These are phyloP conservation scores for Dysphania ambrosioides DNA, from an alignment of 148 eudicot species.

Conservation along the genomic window DNA sequence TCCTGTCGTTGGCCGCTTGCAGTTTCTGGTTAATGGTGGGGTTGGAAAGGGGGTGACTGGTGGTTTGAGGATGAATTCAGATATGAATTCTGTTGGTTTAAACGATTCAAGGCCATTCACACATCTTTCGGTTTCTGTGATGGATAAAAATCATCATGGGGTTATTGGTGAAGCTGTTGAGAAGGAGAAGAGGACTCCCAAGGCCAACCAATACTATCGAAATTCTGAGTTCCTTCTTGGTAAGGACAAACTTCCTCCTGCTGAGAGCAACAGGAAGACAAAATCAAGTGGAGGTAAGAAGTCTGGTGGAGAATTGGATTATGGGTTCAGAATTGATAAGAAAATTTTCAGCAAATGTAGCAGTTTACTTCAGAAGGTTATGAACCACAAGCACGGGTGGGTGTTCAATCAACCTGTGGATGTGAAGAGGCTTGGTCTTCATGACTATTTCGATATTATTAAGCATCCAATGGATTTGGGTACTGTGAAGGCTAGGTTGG, in stretches of 20 bases:
- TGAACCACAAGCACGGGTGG: constrained; percentile 87
- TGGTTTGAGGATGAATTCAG: constrained; percentile 41
- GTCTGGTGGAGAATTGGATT: constrained; percentile 38
- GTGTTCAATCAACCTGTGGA: constrained; percentile 83
- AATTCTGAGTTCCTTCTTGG: constrained; percentile 78
- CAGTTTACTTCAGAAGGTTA: constrained; percentile 63
- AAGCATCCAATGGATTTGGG: constrained; percentile 96
- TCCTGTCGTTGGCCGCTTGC: constrained; percentile 33
- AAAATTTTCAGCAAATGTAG: constrained; percentile 57
- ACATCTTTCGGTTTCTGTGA: constrained; percentile 52
- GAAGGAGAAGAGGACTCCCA: constrained; percentile 92
- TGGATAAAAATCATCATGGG: constrained; percentile 39
- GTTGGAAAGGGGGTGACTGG: constrained; percentile 17
- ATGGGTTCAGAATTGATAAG: constrained; percentile 47
- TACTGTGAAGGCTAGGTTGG: constrained; percentile 59
- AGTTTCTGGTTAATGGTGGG: constrained; percentile 36
- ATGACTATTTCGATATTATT: constrained; percentile 77
- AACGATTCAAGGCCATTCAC: constrained; percentile 44
- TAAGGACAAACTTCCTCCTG: constrained; percentile 71
- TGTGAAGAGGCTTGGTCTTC: constrained; percentile 57
- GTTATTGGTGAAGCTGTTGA: constrained; percentile 44
- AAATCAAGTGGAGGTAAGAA: constrained; percentile 43
- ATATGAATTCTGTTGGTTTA: constrained; percentile 38
- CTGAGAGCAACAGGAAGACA: constrained; percentile 60
- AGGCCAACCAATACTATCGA: constrained; percentile 68